These are phyloP conservation scores for Arthrobotrys iridis DNA, from an alignment of 2,329 filamentous ascomycete species.

Conservation along the genomic window DNA sequence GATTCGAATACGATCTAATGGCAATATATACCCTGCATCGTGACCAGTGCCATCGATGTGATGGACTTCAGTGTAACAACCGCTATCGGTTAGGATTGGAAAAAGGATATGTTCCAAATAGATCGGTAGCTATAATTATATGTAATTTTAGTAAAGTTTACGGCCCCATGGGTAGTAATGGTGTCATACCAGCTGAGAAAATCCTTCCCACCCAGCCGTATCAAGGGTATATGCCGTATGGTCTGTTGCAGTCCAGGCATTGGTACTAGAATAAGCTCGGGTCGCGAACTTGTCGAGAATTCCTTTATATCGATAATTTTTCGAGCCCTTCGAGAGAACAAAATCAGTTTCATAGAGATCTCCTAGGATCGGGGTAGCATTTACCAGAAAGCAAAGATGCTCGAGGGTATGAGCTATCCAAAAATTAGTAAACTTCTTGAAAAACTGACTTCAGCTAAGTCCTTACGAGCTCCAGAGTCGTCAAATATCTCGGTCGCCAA, in stretches of 20 bases:
- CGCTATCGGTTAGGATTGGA: slow-evolving; percentile 90
- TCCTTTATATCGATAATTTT: slow-evolving; percentile 92
- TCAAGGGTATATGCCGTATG: slow-evolving; percentile 96
- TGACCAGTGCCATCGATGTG: slow-evolving; percentile 93
- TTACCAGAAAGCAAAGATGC: slow-evolving; percentile 66
- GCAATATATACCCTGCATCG: slow-evolving; percentile 72
- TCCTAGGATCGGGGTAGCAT: background rate
- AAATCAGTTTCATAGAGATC: background rate
- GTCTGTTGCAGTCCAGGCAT: slow-evolving; percentile 96
- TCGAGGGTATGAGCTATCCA: slow-evolving; percentile 65
- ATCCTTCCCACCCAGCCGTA: slow-evolving; percentile 96
- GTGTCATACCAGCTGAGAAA: slow-evolving; percentile 76
- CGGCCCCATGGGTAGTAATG: background rate
- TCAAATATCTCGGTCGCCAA: slow-evolving; percentile 97
- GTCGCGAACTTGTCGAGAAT: slow-evolving; percentile 93
- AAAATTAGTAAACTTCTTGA: slow-evolving; percentile 26
- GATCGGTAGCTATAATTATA: slow-evolving; percentile 71
- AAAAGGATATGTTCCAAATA: slow-evolving; percentile 94
- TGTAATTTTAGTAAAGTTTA: background rate
- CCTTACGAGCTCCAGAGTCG: slow-evolving; percentile 82
- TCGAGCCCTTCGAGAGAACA: slow-evolving; percentile 75
- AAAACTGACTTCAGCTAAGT: slow-evolving; percentile 8
- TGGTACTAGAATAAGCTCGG: slow-evolving; percentile 90
- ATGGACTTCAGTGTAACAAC: slow-evolving; percentile 94
- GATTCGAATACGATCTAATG: slow-evolving; percentile 56